Evolutionary conservation across 2,329 filamentous ascomycete species (phyloP), one percentile per base, ranked within the genome.

Genomic region (Ceratocystis alfenasii): DNA sequence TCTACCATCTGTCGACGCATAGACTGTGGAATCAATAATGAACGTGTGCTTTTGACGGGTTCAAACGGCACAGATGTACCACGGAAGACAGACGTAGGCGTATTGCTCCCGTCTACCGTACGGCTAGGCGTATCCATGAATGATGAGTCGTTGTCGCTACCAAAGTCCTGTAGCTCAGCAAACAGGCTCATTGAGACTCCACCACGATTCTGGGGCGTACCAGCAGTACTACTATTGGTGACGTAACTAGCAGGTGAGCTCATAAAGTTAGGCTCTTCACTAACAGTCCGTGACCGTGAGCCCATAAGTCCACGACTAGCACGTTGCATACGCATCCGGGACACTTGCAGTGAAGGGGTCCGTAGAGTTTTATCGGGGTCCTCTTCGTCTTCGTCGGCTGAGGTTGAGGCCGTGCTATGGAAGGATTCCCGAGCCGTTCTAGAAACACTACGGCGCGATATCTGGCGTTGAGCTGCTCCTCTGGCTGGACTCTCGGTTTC

Each of bases 371-470:
- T 33, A 20, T 67, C 63, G 62, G 79, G 81, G 63, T 95, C 90
- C 68, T 86, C 90, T 2, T 64, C 61, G 62, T 79, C 81, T 63
- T 95, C 90, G 68, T 86, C 90, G 2, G 82, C 87, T 33, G 90
- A 95, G 0, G 88, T 93, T 1, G 92, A 96, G 3, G 91, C 91
- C 8, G 91, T 95, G 76, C 91, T 96, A 71, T 90, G 81, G 75
- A 88, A 89, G 0, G 90, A 93, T 68, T 81, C 78, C 22, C 87
- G 82, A 70, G 83, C 82, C 63, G 77, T 71, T 69, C 82, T 80
- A 64, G 75, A 74, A 12, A 79, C 74, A 36, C 80, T 72, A 62
- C 72, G 75, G 3, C 78, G 77, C 3, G 77, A 75, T 41, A 75
- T 75, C 69, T 78, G 76, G 30, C 73, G 74, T 45, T 75, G 75